Evolutionary conservation across 2,329 filamentous ascomycete genomes (phyloP).

Genomic region (Pseudomassariella vexata): DNA sequence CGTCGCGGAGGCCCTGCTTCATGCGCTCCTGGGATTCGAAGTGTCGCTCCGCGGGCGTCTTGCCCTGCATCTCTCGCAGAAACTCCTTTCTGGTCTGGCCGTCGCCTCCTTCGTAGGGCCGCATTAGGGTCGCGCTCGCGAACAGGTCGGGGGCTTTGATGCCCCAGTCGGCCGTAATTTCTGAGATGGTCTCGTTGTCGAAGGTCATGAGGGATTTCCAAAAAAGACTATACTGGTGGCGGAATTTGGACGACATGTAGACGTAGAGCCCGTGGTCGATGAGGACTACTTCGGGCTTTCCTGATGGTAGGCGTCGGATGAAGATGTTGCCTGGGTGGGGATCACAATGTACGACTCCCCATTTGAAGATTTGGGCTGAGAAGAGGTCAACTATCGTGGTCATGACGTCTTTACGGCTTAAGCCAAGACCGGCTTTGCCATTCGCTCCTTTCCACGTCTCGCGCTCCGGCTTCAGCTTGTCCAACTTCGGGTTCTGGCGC

Average conservation of each 20-base stretch:
- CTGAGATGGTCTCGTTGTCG: conserved; percentile 73
- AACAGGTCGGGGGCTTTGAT: conserved; percentile 87
- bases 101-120: conserved; percentile 85
- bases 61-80: conserved; percentile 57
- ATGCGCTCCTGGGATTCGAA: conserved; percentile 87
- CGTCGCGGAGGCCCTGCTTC: conserved; percentile 60
- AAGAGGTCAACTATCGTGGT: conserved; percentile 94
- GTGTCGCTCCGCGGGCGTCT: conserved; percentile 63
- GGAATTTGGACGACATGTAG: conserved; percentile 77
- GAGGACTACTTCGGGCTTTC: conserved; percentile 83
- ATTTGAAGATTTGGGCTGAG: conserved; percentile 96
- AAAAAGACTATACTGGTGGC: conserved; percentile 80
- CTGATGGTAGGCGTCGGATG: conserved; percentile 75
- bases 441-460: conserved; percentile 69
- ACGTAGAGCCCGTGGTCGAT: conserved; percentile 98
- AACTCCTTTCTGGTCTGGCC: conserved; percentile 57
- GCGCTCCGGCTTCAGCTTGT: conserved; percentile 73
- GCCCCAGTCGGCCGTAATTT: conserved; percentile 76
- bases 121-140: conserved; percentile 81
- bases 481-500: conserved; percentile 45
- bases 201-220: conserved; percentile 95
- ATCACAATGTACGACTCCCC: conserved; percentile 93
- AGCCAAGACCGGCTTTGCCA: conserved; percentile 73
- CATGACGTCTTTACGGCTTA: conserved; percentile 85
- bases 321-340: conserved; percentile 98